Evolutionary conservation across 305 asterid species (phyloP), one percentile per base, ranked within the genome.

Genomic region (Fraxinus velutina): DNA sequence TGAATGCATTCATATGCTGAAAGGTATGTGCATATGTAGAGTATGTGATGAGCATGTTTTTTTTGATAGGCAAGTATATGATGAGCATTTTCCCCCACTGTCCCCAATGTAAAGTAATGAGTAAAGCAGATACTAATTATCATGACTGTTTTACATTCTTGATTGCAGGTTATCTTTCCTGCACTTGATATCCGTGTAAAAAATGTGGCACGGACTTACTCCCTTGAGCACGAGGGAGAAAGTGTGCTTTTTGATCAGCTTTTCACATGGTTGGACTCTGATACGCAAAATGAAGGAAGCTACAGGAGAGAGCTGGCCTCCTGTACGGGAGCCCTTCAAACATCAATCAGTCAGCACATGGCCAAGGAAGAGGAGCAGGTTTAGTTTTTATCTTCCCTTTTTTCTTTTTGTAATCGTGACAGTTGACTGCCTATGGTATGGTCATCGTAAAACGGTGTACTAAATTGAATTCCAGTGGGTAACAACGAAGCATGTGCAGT

Each of bases 311-410:
- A 96, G 90, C 83, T 96, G 88, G 99, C 99, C 47, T 94, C 97
- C 82, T 94, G 99, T 87, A 93, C 98, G 0, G 96, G 99, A 78
- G 98, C 99, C 19, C 95, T 96, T 79, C 95, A 92, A 84, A 96
- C 99, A 75, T 96, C 99, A 79, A 96, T 96, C 87, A 90, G 93
- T 90, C 99, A 96, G 89, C 99, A 96, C 93, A 96, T 96, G 99
- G 93, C 98, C 82, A 96, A 96, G 91, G 99, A 96, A 90, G 99
- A 96, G 91, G 99, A 96, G 86, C 99, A 96, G 99, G 99, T 96
- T 77, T 76, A 33, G 9, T 84, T 70, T 76, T 60, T 42, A 50
- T 64, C n/a, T 47, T 80, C 72, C 37, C 80, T 47, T 68, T 78
- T 27, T 70, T 27, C 77, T 68, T 19, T 60, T 33, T 24, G 17